Base-by-base conservation (phyloP, 1,284 basidiomycete genomes). In the Thecaphora frezii region DNA sequence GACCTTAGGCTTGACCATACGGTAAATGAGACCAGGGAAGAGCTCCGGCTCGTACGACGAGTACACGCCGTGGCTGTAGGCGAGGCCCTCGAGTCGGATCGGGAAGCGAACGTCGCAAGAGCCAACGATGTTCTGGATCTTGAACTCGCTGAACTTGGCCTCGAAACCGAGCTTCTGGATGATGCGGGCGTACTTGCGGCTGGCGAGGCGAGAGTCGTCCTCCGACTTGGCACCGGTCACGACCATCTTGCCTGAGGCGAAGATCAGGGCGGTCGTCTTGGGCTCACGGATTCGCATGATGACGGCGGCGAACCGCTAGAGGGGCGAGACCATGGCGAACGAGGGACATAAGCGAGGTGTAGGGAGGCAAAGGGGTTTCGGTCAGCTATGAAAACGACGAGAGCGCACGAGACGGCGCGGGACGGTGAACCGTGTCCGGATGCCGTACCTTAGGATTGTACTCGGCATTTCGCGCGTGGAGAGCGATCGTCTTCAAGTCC, bases 231-330 rank as follows among this genome's bases (percentile, higher is more conserved):
- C 96, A 80, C 96, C 96, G 23, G 96, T 98, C 58, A 97, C 94
- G 79, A 98, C 96, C 91, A 99, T 98, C 86, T 98, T 98, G 80
- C 96, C 96, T 50, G 93, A 97, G 26, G 96, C 96, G 81, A 99
- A 98, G 81, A 98, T 98, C 67, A 99, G 87, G 13, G 96, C 96
- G 39, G 96, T 98, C 54, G 96, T 99, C 85, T 98, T 98, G 54
- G 96, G 96, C 76, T 98, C 94, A 73, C 96, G 92, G 79, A 99
- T 98, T 82, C 96, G 91, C 96, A 99, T 98, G 82, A 98, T 98
- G 67, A 98, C 96, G 59, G 96, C 96, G 68, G 96, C 96, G 83
- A 98, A 98, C 88, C 96, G 93, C 93, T 97, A 85, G 54, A 80
- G 77, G 62, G 56, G 18, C 33, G 33, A 36, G 33, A 18, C 13